These are phyloP conservation scores for Daedalea quercina DNA, from an alignment of 768 basidiomycete genomes.

Conservation along the genomic window DNA sequence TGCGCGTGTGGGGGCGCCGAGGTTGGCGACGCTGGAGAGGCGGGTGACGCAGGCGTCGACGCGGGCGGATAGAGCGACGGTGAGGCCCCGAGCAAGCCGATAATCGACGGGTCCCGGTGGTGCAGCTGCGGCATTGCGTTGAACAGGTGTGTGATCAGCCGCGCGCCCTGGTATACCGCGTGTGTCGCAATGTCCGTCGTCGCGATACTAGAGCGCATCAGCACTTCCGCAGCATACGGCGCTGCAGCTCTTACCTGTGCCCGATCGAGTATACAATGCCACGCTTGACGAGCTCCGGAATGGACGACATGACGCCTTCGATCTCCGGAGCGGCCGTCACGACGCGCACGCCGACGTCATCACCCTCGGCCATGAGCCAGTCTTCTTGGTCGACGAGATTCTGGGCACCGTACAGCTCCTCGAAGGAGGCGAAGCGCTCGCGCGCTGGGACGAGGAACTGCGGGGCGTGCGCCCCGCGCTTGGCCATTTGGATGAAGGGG, in stretches of 20 bases:
- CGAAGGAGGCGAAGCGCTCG: slow-evolving; percentile 61
- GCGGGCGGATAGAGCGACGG: slow-evolving; percentile 43
- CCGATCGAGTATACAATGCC: slow-evolving; percentile 84
- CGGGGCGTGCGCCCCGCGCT: slow-evolving; percentile 78
- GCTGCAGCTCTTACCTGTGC: slow-evolving; percentile 57
- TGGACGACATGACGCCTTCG: slow-evolving; percentile 69
- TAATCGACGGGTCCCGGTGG: slow-evolving; percentile 88
- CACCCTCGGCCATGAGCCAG: slow-evolving; percentile 49
- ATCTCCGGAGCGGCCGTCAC: slow-evolving; percentile 88
- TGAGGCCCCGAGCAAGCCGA: slow-evolving; percentile 78
- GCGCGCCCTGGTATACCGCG: slow-evolving; percentile 66
- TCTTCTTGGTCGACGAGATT: slow-evolving; percentile 60
- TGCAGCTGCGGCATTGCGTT: slow-evolving; percentile 90
- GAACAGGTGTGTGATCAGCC: slow-evolving; percentile 89
- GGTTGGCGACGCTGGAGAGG: slow-evolving; percentile 7
- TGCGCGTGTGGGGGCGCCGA: slow-evolving; percentile 14
- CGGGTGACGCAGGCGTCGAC: slow-evolving; percentile 5
- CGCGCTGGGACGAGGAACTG: slow-evolving; percentile 56
- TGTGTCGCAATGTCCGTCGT: slow-evolving; percentile 65
- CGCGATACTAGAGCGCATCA: slow-evolving; percentile 46
- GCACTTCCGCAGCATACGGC: not conserved
- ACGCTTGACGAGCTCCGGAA: slow-evolving; percentile 49
- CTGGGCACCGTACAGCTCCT: slow-evolving; percentile 63
- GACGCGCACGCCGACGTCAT: slow-evolving; percentile 56
- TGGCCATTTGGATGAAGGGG: slow-evolving; percentile 77